These are phyloP conservation scores for Taphrina populina DNA, from an alignment of 1,139 yeast species.

Conservation along the genomic window DNA sequence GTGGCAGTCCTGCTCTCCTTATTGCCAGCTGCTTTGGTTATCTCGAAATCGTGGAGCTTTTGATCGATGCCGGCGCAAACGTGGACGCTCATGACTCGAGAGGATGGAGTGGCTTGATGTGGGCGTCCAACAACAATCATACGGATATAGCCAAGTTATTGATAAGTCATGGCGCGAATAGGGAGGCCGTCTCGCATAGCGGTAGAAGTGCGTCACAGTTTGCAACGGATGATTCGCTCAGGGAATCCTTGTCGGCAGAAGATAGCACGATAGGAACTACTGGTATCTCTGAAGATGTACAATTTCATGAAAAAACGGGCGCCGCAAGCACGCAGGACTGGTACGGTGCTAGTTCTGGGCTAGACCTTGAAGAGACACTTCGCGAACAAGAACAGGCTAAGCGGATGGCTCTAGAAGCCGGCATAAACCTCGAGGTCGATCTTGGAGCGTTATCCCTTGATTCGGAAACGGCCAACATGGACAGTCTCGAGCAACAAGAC, in stretches of 20 bases:
- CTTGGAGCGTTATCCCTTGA: slow-evolving; percentile 42
- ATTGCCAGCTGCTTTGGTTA: slow-evolving; percentile 50
- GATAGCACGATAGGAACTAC: slow-evolving; percentile 24
- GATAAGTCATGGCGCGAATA: slow-evolving; percentile 47
- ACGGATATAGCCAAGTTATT: slow-evolving; percentile 45
- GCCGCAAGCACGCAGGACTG: slow-evolving; percentile 40
- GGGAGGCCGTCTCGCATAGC: slow-evolving; percentile 42
- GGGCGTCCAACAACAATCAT: slow-evolving; percentile 51
- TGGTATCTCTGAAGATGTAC: slow-evolving; percentile 18
- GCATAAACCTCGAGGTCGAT: slow-evolving; percentile 44
- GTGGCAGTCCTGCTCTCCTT: slow-evolving; percentile 48
- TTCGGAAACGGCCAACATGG: slow-evolving; percentile 36
- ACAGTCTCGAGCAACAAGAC: slow-evolving; percentile 33
- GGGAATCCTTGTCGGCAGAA: slow-evolving; percentile 35
- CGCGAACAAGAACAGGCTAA: slow-evolving; percentile 40
- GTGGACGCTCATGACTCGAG: slow-evolving; percentile 47
- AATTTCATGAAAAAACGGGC: slow-evolving; percentile 37
- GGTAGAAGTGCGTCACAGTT: slow-evolving; percentile 48
- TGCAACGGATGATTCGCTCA: slow-evolving; percentile 42
- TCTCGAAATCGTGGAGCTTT: slow-evolving; percentile 45
- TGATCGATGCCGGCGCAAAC: slow-evolving; percentile 47
- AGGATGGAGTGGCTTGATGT: slow-evolving; percentile 51
- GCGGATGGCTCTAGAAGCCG: slow-evolving; percentile 43
- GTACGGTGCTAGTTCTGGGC: slow-evolving; percentile 42
- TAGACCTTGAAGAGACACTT: slow-evolving; percentile 41